Percentiles rank a stretch among this genome's conserved stretches.
phyloP scores from a whole-genome alignment of 768 basidiomycete genomes.

The Boletus rex-veris region DNA sequence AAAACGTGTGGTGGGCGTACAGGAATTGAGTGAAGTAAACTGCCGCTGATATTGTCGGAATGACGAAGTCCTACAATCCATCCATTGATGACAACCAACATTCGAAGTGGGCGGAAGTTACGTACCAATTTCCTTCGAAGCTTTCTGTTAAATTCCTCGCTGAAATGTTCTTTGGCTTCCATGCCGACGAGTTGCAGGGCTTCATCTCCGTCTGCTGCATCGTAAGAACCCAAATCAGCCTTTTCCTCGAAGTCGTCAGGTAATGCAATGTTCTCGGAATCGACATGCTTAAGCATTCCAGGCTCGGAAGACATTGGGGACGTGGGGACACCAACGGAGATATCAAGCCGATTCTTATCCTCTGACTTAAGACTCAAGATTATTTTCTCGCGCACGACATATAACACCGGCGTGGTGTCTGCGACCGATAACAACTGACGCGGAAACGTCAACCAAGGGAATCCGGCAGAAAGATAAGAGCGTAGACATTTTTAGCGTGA shows the following conservation, averaged over 20 bases:
- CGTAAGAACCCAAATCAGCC: conserved; percentile 26
- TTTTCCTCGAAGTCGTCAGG: conserved; percentile 34
- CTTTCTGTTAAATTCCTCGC: conserved; percentile 56
- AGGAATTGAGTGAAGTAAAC: conserved; percentile 69
- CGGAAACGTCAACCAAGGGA: background rate
- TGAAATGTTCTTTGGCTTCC: conserved; percentile 49
- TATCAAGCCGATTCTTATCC: conserved; percentile 9
- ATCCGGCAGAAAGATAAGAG: conserved; percentile 15
- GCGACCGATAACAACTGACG: conserved; percentile 8
- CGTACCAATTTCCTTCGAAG: conserved; percentile 58
- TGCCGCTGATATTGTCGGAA: conserved; percentile 55
- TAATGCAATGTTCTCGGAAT: conserved; percentile 9
- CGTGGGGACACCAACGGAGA: background rate
- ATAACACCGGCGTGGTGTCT: background rate
- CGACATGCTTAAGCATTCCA: conserved; percentile 4
- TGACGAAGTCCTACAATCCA: conserved; percentile 43
- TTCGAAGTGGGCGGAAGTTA: background rate
- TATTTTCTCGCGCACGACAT: conserved; percentile 9
- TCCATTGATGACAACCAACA: background rate
- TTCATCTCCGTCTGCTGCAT: conserved; percentile 50
- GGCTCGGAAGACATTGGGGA: conserved; percentile 19
- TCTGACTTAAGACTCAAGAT: background rate
- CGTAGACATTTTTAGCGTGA: conserved; percentile 9
- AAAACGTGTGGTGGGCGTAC: conserved; percentile 33
- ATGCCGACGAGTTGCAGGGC: conserved; percentile 58